These are phyloP conservation scores for Ophiostoma sp. DNA, from an alignment of 2,329 filamentous ascomycete genomes.

Conservation along the genomic window DNA sequence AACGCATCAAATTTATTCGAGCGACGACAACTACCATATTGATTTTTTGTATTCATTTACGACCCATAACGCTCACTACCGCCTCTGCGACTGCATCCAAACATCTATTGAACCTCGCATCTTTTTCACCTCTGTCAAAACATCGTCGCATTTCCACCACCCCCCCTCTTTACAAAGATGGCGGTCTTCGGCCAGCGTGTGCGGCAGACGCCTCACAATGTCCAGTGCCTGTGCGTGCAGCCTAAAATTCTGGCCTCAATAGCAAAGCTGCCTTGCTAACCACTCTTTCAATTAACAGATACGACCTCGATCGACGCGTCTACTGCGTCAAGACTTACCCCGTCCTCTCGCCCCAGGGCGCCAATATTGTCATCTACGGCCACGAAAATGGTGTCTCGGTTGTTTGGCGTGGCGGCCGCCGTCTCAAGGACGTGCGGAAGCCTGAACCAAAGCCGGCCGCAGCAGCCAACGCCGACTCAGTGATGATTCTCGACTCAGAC, in stretches of 20 bases:
- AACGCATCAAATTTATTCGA: neutral
- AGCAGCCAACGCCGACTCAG: conserved; percentile 45
- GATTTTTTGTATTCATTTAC: conserved; percentile 7
- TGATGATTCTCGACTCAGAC: conserved; percentile 66
- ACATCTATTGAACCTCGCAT: neutral
- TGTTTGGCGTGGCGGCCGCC: conserved; percentile 62
- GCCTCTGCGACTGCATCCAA: neutral
- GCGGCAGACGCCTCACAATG: conserved; percentile 41
- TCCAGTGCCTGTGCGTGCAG: conserved; percentile 39
- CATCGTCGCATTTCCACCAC: neutral
- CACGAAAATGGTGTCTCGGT: conserved; percentile 64
- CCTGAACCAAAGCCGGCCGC: conserved; percentile 22
- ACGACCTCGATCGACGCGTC: conserved; percentile 58
- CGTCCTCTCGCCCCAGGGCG: conserved; percentile 61
- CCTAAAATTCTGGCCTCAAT: neutral
- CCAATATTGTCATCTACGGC: conserved; percentile 62
- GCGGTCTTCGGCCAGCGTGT: conserved; percentile 36
- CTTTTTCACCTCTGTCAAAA: neutral
- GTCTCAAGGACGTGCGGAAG: conserved; percentile 53
- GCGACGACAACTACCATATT: neutral
- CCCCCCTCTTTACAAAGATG: conserved; percentile 18
- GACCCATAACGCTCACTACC: neutral
- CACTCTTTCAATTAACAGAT: conserved; percentile 43
- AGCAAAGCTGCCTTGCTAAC: neutral
- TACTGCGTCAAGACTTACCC: conserved; percentile 63